Evolutionary conservation across 257 asterid genomes (phyloP).

Genomic region (Apocynum venetum): DNA sequence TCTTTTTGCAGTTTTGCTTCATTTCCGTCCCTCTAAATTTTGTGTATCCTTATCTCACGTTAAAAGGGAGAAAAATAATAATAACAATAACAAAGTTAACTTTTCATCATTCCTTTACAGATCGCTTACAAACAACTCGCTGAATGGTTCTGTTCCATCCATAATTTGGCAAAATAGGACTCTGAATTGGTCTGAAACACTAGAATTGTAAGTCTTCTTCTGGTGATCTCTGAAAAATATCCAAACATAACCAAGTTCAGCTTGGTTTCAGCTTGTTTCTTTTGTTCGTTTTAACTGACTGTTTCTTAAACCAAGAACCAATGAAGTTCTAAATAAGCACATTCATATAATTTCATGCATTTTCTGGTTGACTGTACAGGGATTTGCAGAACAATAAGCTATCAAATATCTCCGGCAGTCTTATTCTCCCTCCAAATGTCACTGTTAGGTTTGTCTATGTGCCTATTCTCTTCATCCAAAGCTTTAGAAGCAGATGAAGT

Average conservation of each 20-base stretch:
- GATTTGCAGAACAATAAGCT: constrained; percentile 62
- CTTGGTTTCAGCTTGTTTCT: not conserved
- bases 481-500: not conserved
- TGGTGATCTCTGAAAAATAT: not conserved
- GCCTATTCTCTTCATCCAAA: constrained; percentile 11
- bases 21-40: not conserved
- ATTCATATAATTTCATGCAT: not conserved
- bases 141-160: constrained; percentile 82
- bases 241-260: not conserved
- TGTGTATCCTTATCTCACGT: not conserved
- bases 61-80: not conserved
- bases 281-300: not conserved
- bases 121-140: constrained; percentile 63
- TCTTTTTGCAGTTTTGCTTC: not conserved
- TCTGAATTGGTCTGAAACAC: constrained; percentile 52
- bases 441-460: constrained; percentile 59
- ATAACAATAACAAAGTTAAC: not conserved
- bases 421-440: constrained; percentile 42
- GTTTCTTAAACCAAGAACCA: not conserved
- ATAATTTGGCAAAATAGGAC: constrained; percentile 74
- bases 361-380: constrained; percentile 44
- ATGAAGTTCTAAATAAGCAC: not conserved
- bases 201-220: constrained; percentile 58
- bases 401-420: constrained; percentile 54
- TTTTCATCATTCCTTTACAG: constrained; percentile 39